Base-by-base conservation (phyloP, 306 rosid species). In the Prunus dulcis region DNA sequence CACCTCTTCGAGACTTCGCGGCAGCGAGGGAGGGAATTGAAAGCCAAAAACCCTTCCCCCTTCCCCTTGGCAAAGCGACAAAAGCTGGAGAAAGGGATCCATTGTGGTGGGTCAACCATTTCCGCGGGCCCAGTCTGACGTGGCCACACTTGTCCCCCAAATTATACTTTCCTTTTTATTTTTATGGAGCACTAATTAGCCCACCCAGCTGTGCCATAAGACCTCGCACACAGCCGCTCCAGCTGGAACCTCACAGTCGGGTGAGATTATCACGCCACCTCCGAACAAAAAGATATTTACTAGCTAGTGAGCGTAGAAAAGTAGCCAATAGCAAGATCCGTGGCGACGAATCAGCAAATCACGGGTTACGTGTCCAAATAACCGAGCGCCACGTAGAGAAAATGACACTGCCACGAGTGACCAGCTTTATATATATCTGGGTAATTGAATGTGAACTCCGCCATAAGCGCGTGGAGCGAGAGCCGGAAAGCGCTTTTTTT, bases 291-390 rank as follows among this genome's bases (percentile, higher is more conserved):
- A 46, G 69, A 76, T 86, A 80, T 82, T 82, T 82, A 75, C 86
- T 72, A 0, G 52, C 34, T 61, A 57, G 52, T 34, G 67, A 69
- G 69, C 53, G 75, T 77, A 20, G 79, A 65, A 87, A 84, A 78
- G 79, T 69, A 76, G 78, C 86, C 74, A 77, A 83, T 81, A 65
- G 65, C 82, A 83, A 83, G 84, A 87, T 87, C 84, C 84, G 50
- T 83, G 81, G 67, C 84, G 55, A 79, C 74, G 78, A 80, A 82
- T 68, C 73, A 80, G 80, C 84, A 23, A 27, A 28, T 9, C 14
- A 65, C 20, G 5, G 50, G 3, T 64, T 77, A 77, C 91, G 84
- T 87, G 93, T 82, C 84, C 2, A 9, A 1, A 2, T 8, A 1
- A 2, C 1, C 4, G 4, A 10, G 9, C 3, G 82, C 85, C 91